These are phyloP conservation scores for Phallus indusiatus DNA, from an alignment of 768 basidiomycete species.

Conservation along the genomic window DNA sequence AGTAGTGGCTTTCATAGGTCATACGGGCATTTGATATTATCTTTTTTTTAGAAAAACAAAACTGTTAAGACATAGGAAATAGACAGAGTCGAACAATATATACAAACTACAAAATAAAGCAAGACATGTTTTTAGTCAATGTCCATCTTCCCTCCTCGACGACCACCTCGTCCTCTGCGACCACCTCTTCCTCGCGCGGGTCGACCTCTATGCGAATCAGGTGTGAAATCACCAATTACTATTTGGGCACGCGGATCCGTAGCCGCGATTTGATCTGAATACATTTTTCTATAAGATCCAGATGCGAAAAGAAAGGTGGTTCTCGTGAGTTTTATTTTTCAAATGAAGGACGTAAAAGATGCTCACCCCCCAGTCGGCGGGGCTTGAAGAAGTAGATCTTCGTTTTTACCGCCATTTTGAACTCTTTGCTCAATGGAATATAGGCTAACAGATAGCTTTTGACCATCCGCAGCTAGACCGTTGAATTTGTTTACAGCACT, in stretches of 20 bases:
- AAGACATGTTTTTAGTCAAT: not conserved
- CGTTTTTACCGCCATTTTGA: slow-evolving; percentile 8
- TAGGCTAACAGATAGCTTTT: slow-evolving; percentile 17
- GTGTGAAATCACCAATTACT: slow-evolving; percentile 20
- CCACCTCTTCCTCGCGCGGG: not conserved
- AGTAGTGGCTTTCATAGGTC: too few relatives aligned
- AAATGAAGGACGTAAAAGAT: not conserved
- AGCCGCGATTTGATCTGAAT: slow-evolving; percentile 66
- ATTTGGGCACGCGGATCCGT: slow-evolving; percentile 61
- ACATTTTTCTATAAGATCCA: slow-evolving; percentile 59
- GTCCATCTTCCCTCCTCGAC: slow-evolving; percentile 4
- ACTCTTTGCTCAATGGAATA: not conserved
- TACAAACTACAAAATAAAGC: too few relatives aligned
- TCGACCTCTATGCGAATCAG: not conserved
- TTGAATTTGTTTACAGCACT: slow-evolving; percentile 68
- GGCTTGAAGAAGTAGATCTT: slow-evolving; percentile 8
- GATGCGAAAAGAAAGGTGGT: not conserved
- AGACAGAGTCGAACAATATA: too few relatives aligned
- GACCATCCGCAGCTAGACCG: slow-evolving; percentile 76
- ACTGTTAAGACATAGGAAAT: not conserved
- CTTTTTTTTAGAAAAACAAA: not conserved
- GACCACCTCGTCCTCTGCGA: not conserved
- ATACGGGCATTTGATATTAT: too few relatives aligned
- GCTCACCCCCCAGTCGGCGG: slow-evolving; percentile 5
- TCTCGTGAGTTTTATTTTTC: too few relatives aligned